phyloP scores from a whole-genome alignment of 208 protist genomes.

The Naegleria lovaniensis region DNA sequence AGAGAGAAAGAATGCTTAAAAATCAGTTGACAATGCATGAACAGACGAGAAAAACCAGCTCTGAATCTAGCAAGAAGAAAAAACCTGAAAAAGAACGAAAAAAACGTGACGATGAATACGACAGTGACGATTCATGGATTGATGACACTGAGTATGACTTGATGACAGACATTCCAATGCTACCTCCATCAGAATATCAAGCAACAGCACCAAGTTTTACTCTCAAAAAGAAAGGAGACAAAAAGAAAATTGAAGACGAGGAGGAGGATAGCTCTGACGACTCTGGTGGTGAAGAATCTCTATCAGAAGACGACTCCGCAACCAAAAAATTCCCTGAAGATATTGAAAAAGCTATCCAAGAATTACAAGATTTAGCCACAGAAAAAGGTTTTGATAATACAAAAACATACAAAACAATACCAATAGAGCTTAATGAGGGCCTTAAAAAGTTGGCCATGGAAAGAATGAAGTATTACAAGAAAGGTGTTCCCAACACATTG shows the following conservation, averaged over 20 bases:
- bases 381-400: neutral
- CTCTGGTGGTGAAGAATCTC: neutral
- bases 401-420: slow-evolving; percentile 6
- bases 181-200: neutral
- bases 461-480: neutral
- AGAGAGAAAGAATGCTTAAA: neutral
- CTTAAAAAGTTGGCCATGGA: neutral
- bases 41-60: neutral
- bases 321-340: neutral
- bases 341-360: neutral
- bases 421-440: neutral
- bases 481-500: neutral
- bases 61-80: neutral
- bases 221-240: neutral
- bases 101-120: neutral
- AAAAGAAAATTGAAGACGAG: no score
- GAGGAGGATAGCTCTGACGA: neutral
- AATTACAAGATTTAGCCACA: neutral
- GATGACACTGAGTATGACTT: slow-evolving; percentile 19
- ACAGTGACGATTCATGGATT: slow-evolving; percentile 10
- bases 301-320: neutral
- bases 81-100: neutral
- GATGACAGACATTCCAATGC: neutral
- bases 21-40: neutral
- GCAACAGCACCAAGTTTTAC: neutral